Conservation (phyloP, 108 stramenopile species). For the Aurantiochytrium sp. region DNA sequence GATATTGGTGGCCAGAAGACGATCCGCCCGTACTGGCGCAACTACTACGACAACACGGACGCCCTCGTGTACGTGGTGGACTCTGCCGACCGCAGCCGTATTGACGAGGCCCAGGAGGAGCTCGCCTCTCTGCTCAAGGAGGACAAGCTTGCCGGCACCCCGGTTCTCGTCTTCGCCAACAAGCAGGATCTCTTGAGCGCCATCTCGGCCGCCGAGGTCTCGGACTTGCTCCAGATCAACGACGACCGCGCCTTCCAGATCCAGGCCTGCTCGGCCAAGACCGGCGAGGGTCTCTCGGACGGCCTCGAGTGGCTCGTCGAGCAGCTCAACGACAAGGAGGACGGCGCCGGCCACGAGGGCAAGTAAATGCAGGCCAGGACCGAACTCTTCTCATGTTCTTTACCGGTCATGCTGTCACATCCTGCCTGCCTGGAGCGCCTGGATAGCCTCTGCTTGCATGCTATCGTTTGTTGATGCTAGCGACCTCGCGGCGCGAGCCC, state of each 20-base stretch:
- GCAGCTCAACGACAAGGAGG: constrained; percentile 19
- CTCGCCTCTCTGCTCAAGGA: constrained; percentile 48
- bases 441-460: too few species aligned
- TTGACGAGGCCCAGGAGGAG: constrained; percentile 47
- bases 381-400: too few species aligned
- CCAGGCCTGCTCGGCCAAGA: constrained; percentile 67
- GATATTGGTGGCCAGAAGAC: constrained; percentile 64
- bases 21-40: constrained; percentile 64
- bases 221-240: constrained; percentile 55
- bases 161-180: constrained; percentile 65
- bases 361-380: not conserved
- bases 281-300: constrained; percentile 65
- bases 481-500: too few species aligned
- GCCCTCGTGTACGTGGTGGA: constrained; percentile 59
- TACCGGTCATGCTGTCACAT: too few species aligned
- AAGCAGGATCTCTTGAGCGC: constrained; percentile 68
- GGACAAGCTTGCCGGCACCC: constrained; percentile 58
- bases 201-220: constrained; percentile 57
- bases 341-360: not conserved
- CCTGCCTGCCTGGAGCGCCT: too few species aligned
- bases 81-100: constrained; percentile 37
- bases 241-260: constrained; percentile 53
- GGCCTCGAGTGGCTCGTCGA: constrained; percentile 60
- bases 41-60: constrained; percentile 64
- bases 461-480: too few species aligned